phyloP scores from a whole-genome alignment of 2,329 filamentous ascomycete species.

The Sporothrix euskadiensis region DNA sequence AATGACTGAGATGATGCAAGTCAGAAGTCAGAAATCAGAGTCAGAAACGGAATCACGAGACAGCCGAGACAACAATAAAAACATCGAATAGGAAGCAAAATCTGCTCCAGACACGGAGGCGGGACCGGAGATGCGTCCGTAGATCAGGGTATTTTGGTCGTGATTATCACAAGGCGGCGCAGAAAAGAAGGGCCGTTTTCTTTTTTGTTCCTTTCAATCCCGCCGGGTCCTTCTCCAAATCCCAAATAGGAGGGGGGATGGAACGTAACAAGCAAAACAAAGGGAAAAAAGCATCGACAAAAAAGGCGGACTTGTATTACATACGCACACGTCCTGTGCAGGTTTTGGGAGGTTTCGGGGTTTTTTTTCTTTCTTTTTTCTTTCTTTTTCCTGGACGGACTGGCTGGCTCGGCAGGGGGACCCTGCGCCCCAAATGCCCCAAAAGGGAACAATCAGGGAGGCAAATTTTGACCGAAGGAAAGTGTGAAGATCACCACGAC shows the following conservation, averaged over 20 bases:
- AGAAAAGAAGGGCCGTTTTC: slow-evolving; percentile 9
- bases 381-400: no score
- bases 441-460: slow-evolving; percentile 13
- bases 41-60: background rate
- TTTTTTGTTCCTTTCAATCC: background rate
- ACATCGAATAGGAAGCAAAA: background rate
- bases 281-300: background rate
- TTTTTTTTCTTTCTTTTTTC: background rate
- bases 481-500: background rate
- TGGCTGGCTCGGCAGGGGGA: background rate
- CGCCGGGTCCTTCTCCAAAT: background rate
- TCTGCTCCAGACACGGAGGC: background rate
- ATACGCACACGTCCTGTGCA: background rate
- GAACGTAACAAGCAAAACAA: slow-evolving; percentile 8
- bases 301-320: background rate
- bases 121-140: background rate
- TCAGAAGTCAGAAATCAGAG: background rate
- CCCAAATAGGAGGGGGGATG: background rate
- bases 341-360: background rate
- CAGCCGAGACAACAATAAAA: background rate
- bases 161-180: background rate
- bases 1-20: background rate
- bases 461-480: background rate
- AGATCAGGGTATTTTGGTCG: background rate
- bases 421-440: background rate